A percentile compares a stretch with the other conserved stretches of the same genome.
Conservation (phyloP, 2,329 filamentous ascomycete genomes). For the Aspergillus arachidicola region DNA sequence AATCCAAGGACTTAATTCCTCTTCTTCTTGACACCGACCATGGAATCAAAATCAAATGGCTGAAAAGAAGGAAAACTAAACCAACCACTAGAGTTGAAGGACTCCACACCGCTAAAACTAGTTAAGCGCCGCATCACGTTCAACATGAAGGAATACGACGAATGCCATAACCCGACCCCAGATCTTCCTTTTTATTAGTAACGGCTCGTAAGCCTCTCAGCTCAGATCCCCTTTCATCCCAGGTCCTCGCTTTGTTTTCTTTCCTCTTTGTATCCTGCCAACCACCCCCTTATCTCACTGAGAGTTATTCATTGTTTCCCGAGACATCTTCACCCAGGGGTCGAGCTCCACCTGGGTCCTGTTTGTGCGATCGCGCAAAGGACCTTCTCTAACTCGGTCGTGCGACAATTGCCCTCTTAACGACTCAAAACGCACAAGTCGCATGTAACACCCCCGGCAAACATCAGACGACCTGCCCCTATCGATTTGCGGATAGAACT, state of each 20-base stretch:
- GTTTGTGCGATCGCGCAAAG: neutral
- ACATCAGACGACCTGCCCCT: neutral
- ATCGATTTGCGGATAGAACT: neutral
- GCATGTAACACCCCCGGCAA: slow-evolving; percentile 20
- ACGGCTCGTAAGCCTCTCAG: neutral
- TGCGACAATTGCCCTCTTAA: slow-evolving; percentile 1
- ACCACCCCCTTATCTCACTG: neutral
- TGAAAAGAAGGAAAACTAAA: neutral
- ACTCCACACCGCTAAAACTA: neutral
- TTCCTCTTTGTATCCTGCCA: neutral
- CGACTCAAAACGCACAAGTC: slow-evolving; percentile 15
- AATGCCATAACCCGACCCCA: neutral
- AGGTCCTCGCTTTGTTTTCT: neutral
- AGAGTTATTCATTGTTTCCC: neutral
- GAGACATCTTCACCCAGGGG: neutral
- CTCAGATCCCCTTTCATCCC: neutral
- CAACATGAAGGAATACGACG: neutral
- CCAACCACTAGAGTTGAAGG: neutral
- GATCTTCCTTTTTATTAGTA: neutral
- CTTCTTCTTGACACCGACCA: neutral
- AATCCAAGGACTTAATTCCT: neutral
- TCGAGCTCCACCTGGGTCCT: neutral
- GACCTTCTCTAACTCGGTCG: neutral
- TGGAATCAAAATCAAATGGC: neutral
- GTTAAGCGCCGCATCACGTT: slow-evolving; percentile 2